These are phyloP conservation scores for Ilyonectria mors-panacis DNA, from an alignment of 2,329 filamentous ascomycete genomes.

Conservation along the genomic window DNA sequence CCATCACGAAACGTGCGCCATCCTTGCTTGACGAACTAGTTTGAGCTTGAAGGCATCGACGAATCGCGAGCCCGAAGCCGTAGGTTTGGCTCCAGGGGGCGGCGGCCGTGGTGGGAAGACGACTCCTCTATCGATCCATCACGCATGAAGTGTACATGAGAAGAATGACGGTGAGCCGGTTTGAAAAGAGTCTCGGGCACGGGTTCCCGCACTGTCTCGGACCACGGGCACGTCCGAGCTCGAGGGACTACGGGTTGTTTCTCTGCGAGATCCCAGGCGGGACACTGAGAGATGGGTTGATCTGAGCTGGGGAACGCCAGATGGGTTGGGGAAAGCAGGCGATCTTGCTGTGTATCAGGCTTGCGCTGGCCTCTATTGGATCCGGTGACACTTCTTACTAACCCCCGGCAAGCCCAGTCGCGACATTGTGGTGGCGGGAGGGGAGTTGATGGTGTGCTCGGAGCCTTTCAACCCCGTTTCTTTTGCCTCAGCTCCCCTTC, in stretches of 20 bases:
- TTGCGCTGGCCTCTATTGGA: slow-evolving; percentile 31
- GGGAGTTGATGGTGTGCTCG: slow-evolving; percentile 42
- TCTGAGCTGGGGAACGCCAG: slow-evolving; percentile 36
- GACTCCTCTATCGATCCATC: slow-evolving; percentile 25
- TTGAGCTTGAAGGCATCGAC: slow-evolving; percentile 25
- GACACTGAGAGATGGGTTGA: slow-evolving; percentile 40
- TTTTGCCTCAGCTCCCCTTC: slow-evolving; percentile 15
- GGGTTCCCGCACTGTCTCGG: slow-evolving; percentile 41
- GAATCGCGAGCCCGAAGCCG: slow-evolving; percentile 31
- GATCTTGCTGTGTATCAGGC: slow-evolving; percentile 35
- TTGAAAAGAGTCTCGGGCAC: slow-evolving; percentile 28
- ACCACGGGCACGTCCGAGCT: slow-evolving; percentile 42
- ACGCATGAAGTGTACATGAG: slow-evolving; percentile 32
- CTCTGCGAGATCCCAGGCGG: slow-evolving; percentile 38
- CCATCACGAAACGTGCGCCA: slow-evolving; percentile 36
- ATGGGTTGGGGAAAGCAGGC: slow-evolving; percentile 35
- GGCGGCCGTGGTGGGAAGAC: slow-evolving; percentile 17
- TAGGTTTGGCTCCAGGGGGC: slow-evolving; percentile 5
- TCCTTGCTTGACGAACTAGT: slow-evolving; percentile 20
- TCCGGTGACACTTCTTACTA: slow-evolving; percentile 24
- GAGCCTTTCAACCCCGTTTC: slow-evolving; percentile 12
- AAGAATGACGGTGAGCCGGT: slow-evolving; percentile 40
- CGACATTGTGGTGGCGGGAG: slow-evolving; percentile 43
- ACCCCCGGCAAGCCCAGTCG: slow-evolving; percentile 34
- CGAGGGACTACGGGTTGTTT: slow-evolving; percentile 32